Conservation (phyloP, 768 basidiomycete genomes). For the Rhodotorula sphaerocarpa region DNA sequence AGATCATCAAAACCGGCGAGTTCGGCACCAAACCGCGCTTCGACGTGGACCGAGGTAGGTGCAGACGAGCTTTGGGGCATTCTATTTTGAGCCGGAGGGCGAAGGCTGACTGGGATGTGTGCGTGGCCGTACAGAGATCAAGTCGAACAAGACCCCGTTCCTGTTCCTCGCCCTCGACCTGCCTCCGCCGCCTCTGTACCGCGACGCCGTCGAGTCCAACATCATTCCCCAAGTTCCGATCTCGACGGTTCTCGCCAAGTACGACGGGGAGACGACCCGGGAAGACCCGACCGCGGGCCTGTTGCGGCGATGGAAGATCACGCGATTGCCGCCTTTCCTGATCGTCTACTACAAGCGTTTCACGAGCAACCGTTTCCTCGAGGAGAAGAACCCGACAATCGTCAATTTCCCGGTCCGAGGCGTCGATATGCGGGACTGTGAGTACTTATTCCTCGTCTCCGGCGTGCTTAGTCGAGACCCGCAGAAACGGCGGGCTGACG, state of each 20-base stretch:
- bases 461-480: no score
- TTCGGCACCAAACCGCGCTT: slow-evolving; percentile 70
- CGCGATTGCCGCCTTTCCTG: slow-evolving; percentile 79
- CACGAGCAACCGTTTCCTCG: slow-evolving; percentile 69
- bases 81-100: background rate
- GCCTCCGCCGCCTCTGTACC: slow-evolving; percentile 94
- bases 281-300: slow-evolving; percentile 63
- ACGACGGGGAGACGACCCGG: slow-evolving; percentile 83
- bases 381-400: slow-evolving; percentile 98
- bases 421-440: slow-evolving; percentile 85
- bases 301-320: slow-evolving; percentile 81
- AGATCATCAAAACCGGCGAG: slow-evolving; percentile 63
- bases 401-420: slow-evolving; percentile 93
- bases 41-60: slow-evolving; percentile 82
- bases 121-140: slow-evolving; percentile 66
- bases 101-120: no score
- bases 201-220: slow-evolving; percentile 91
- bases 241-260: slow-evolving; percentile 80
- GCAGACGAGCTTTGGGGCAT: background rate
- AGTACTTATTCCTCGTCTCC: slow-evolving; percentile 45
- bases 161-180: slow-evolving; percentile 91
- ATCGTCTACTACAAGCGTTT: slow-evolving; percentile 94
- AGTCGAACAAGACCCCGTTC: slow-evolving; percentile 76
- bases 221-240: slow-evolving; percentile 97
- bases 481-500: no score